A percentile compares a stretch with the other conserved stretches of the same genome.
These are phyloP conservation scores for Ceratobasidium sp. DNA, from an alignment of 1,284 basidiomycete genomes.

Conservation along the genomic window DNA sequence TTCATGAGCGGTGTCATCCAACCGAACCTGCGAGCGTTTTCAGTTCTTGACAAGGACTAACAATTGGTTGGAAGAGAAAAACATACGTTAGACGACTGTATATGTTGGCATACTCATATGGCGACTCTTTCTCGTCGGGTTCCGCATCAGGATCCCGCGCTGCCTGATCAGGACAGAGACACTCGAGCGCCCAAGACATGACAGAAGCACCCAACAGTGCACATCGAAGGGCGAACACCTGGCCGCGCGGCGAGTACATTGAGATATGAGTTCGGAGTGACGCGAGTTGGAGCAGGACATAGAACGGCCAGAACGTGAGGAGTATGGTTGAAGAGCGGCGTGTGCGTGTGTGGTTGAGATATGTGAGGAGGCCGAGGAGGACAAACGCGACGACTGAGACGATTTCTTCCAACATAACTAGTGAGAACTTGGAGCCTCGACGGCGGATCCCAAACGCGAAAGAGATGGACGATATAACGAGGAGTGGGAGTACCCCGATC, in stretches of 20 bases:
- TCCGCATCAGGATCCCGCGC: conserved; percentile 33
- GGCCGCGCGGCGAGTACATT: conserved; percentile 55
- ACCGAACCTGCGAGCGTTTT: conserved; percentile 70
- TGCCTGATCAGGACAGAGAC: conserved; percentile 75
- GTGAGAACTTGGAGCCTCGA: conserved; percentile 62
- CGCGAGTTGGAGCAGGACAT: conserved; percentile 68
- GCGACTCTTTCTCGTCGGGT: conserved; percentile 70
- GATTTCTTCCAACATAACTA: too few species aligned
- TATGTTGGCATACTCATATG: conserved; percentile 85
- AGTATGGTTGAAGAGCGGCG: conserved; percentile 82
- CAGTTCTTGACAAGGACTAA: conserved; percentile 50
- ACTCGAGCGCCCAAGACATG: conserved; percentile 77
- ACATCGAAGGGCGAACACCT: conserved; percentile 67
- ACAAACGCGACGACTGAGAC: conserved; percentile 65
- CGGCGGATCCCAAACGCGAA: conserved; percentile 64
- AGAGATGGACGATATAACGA: conserved; percentile 26
- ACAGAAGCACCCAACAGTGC: conserved; percentile 67
- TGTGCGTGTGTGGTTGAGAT: conserved; percentile 81
- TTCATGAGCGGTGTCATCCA: conserved; percentile 87
- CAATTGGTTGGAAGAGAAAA: conserved; percentile 35
- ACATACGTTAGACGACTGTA: conserved; percentile 65
- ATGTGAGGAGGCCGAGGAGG: conserved; percentile 66
- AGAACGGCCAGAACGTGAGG: conserved; percentile 88
- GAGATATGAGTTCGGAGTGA: conserved; percentile 72
- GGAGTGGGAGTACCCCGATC: background rate